These are phyloP conservation scores for Penicillium corylophilum DNA, from an alignment of 2,329 filamentous ascomycete genomes.

Conservation along the genomic window DNA sequence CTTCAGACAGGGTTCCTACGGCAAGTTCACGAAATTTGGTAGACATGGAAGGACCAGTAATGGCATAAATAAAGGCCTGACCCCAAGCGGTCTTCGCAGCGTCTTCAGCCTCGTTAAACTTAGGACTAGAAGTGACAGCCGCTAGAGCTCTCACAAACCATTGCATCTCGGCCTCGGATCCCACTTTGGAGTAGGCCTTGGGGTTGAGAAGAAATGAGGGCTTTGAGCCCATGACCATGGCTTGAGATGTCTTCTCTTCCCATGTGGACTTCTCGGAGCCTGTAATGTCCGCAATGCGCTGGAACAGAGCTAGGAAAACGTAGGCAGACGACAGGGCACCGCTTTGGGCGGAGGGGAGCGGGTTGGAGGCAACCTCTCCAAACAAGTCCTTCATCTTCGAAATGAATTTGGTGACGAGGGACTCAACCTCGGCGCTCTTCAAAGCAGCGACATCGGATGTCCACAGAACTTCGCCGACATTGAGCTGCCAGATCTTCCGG, in stretches of 20 bases:
- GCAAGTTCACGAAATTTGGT: slow-evolving; percentile 65
- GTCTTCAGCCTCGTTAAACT: slow-evolving; percentile 48
- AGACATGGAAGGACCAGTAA: slow-evolving; percentile 63
- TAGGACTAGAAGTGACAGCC: slow-evolving; percentile 58
- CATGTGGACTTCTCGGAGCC: slow-evolving; percentile 51
- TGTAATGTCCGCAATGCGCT: slow-evolving; percentile 54
- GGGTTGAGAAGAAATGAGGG: slow-evolving; percentile 83
- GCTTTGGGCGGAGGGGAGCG: slow-evolving; percentile 74
- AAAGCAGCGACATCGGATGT: slow-evolving; percentile 50
- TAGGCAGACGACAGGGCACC: slow-evolving; percentile 79
- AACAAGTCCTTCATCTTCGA: slow-evolving; percentile 63
- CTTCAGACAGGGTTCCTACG: slow-evolving; percentile 58
- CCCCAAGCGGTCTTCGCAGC: slow-evolving; percentile 70
- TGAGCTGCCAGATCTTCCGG: slow-evolving; percentile 77
- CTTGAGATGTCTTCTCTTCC: slow-evolving; percentile 60
- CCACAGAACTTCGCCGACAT: slow-evolving; percentile 69
- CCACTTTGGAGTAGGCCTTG: slow-evolving; percentile 79
- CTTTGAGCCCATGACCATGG: slow-evolving; percentile 71
- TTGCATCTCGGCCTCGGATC: slow-evolving; percentile 68
- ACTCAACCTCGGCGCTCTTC: slow-evolving; percentile 46
- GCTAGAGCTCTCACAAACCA: slow-evolving; percentile 74
- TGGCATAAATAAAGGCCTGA: slow-evolving; percentile 77
- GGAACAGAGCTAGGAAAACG: slow-evolving; percentile 65
- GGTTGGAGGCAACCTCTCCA: slow-evolving; percentile 75
- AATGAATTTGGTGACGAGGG: slow-evolving; percentile 52